These are phyloP conservation scores for Lipomyces sp. DNA, from an alignment of 805 yeast species.

Conservation along the genomic window DNA sequence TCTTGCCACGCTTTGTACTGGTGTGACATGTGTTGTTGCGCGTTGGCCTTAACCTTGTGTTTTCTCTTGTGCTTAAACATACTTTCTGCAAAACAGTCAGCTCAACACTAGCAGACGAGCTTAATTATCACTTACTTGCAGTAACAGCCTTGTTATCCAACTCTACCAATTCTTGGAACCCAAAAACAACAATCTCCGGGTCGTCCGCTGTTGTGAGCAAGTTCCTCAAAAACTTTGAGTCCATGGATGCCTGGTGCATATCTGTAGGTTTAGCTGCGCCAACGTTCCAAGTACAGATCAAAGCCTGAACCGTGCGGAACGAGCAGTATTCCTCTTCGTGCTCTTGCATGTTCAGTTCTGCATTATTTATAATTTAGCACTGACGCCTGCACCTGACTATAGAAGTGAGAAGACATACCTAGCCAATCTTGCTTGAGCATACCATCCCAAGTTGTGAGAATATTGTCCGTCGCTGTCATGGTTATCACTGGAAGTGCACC, in stretches of 20 bases:
- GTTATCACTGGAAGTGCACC: constrained; percentile 40
- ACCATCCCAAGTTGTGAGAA: constrained; percentile 46
- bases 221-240: constrained; percentile 35
- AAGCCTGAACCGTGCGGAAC: constrained; percentile 40
- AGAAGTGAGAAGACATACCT: constrained; percentile 30
- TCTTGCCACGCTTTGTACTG: constrained; percentile 44
- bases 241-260: constrained; percentile 37
- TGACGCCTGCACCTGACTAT: neutral
- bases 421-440: constrained; percentile 45
- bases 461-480: constrained; percentile 39
- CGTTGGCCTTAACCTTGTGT: constrained; percentile 49
- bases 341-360: constrained; percentile 40
- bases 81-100: constrained; percentile 60
- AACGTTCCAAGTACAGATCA: constrained; percentile 50
- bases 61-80: constrained; percentile 58
- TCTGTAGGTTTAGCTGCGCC: constrained; percentile 48
- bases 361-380: constrained; percentile 1
- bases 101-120: neutral
- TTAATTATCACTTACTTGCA: constrained; percentile 52
- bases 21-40: constrained; percentile 48
- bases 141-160: constrained; percentile 81
- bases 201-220: constrained; percentile 43
- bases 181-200: constrained; percentile 78
- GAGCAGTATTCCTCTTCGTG: constrained; percentile 42
- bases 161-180: constrained; percentile 89